Evolutionary conservation across 768 basidiomycete species (phyloP).

Genomic region (Harrya chromipes): DNA sequence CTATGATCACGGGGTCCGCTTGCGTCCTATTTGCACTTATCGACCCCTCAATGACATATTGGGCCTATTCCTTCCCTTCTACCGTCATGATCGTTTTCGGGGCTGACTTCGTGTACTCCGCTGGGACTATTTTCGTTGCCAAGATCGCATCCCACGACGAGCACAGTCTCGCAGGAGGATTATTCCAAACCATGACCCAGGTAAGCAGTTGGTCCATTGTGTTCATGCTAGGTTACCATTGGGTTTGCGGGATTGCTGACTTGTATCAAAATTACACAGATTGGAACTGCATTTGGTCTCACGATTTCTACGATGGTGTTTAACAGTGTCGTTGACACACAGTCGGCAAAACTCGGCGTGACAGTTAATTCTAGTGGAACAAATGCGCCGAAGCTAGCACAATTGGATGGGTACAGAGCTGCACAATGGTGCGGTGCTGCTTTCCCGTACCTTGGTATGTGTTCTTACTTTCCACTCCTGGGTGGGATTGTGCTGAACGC

Average conservation of each 20-base stretch:
- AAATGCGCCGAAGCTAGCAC: constrained; percentile 35
- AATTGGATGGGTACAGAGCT: constrained; percentile 53
- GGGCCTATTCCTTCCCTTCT: constrained; percentile 75
- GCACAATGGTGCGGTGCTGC: constrained; percentile 65
- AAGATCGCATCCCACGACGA: constrained; percentile 64
- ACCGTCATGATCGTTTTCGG: constrained; percentile 65
- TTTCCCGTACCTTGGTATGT: constrained; percentile 56
- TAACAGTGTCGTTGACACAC: constrained; percentile 43
- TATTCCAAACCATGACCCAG: constrained; percentile 80
- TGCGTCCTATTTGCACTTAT: constrained; percentile 69
- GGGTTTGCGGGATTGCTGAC: background rate
- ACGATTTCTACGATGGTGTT: constrained; percentile 73
- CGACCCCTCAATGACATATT: constrained; percentile 52
- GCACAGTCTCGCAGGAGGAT: constrained; percentile 70
- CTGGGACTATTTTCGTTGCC: constrained; percentile 73
- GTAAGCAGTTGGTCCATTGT: constrained; percentile 31
- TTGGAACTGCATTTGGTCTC: constrained; percentile 68
- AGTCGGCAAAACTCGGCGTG: constrained; percentile 34
- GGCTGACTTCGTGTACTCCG: constrained; percentile 72
- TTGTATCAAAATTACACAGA: constrained; percentile 30
- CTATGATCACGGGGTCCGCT: constrained; percentile 53
- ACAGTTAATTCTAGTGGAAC: constrained; percentile 22
- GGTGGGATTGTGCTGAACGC: background rate
- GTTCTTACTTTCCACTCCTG: background rate
- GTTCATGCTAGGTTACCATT: background rate